Evolutionary conservation across 1,139 yeast species (phyloP).

Genomic region (Candida pseudocylindracea): DNA sequence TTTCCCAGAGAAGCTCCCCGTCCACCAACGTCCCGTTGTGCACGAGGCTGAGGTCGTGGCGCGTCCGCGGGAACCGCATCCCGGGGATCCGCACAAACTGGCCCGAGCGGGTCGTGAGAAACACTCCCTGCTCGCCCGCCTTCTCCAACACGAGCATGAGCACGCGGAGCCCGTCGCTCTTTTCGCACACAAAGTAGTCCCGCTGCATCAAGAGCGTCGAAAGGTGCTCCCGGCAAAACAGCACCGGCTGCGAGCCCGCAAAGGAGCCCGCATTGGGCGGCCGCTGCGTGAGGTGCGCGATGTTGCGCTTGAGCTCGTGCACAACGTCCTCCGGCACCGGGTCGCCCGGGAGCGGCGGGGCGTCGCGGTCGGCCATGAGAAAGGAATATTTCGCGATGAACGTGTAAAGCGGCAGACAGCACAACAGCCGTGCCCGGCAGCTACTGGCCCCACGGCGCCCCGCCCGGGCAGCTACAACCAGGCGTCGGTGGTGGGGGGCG

Average conservation of each 20-base stretch:
- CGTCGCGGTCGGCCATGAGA: too few relatives aligned
- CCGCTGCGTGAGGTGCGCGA: slow-evolving; percentile 6
- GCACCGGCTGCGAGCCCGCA: slow-evolving; percentile 92
- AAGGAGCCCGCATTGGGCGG: slow-evolving; percentile 9
- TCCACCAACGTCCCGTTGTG: slow-evolving; percentile 83
- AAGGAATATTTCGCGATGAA: too few relatives aligned
- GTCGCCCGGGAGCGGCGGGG: too few relatives aligned
- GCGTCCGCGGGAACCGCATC: slow-evolving; percentile 53
- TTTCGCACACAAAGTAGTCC: slow-evolving; percentile 80
- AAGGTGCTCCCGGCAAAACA: slow-evolving; percentile 62
- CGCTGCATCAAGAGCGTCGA: slow-evolving; percentile 28
- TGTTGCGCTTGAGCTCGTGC: slow-evolving; percentile 33
- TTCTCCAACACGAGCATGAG: slow-evolving; percentile 50
- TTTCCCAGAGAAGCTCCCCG: slow-evolving; percentile 66
- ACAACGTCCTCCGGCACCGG: slow-evolving; percentile 17
- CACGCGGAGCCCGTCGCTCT: slow-evolving; percentile 83
- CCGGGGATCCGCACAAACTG: slow-evolving; percentile 67
- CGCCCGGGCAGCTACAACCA: too few relatives aligned
- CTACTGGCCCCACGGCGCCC: too few relatives aligned
- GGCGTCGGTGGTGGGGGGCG: slow-evolving; percentile 1
- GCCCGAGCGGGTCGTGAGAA: slow-evolving; percentile 65
- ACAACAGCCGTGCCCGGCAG: too few relatives aligned
- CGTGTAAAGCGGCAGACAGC: too few relatives aligned
- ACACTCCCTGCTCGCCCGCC: slow-evolving; percentile 51
- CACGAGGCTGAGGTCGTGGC: slow-evolving; percentile 9